Evolutionary conservation across 495 filamentous ascomycete species (phyloP).

Genomic region (Podospora australis): DNA sequence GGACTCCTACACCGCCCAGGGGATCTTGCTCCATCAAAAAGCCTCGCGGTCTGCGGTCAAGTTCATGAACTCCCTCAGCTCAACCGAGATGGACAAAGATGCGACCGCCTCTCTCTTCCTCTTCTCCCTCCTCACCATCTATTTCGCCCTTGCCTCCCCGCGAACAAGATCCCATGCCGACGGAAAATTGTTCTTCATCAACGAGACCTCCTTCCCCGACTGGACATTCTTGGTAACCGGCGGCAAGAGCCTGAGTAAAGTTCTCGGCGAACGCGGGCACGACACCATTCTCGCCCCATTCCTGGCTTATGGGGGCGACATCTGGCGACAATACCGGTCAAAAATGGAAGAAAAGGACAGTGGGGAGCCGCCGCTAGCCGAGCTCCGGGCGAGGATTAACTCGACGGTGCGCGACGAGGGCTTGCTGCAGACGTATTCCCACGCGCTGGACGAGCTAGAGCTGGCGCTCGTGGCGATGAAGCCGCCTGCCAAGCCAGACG

Average conservation of each 20-base stretch:
- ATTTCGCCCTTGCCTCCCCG: slow-evolving; percentile 27
- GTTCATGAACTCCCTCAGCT: slow-evolving; percentile 12
- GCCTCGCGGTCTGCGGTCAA: slow-evolving; percentile 26
- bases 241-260: slow-evolving; percentile 20
- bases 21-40: slow-evolving; percentile 44
- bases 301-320: slow-evolving; percentile 17
- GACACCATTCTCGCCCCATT: slow-evolving; percentile 21
- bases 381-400: slow-evolving; percentile 11
- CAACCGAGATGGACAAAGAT: slow-evolving; percentile 6
- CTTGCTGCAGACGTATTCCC: slow-evolving; percentile 13
- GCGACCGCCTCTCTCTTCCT: slow-evolving; percentile 24
- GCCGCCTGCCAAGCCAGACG: slow-evolving; percentile 16
- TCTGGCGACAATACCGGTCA: slow-evolving; percentile 18
- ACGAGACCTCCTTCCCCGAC: slow-evolving; percentile 24
- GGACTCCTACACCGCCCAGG: slow-evolving; percentile 44
- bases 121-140: slow-evolving; percentile 32
- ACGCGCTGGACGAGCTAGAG: slow-evolving; percentile 29
- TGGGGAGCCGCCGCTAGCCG: slow-evolving; percentile 1
- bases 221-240: slow-evolving; percentile 32
- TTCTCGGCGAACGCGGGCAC: slow-evolving; percentile 14
- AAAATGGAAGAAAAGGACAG: slow-evolving; percentile 1
- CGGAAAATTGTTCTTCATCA: slow-evolving; percentile 25
- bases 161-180: slow-evolving; percentile 22
- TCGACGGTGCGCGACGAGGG: background rate
- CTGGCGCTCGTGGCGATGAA: slow-evolving; percentile 14